phyloP scores from a whole-genome alignment of 768 basidiomycete genomes.

The Rhizopogon sp. region DNA sequence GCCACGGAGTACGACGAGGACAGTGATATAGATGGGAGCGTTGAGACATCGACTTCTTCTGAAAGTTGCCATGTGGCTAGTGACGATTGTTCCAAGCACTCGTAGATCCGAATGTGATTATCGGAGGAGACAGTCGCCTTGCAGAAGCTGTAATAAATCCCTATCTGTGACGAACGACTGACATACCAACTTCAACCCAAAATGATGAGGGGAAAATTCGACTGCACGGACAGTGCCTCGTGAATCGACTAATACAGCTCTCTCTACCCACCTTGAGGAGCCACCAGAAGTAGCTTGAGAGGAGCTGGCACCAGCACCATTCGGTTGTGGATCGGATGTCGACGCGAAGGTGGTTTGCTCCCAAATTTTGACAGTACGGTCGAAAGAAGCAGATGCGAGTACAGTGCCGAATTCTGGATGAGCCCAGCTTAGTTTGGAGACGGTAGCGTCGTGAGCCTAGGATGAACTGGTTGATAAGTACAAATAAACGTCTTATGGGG shows the following conservation, averaged over 20 bases:
- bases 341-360: slow-evolving; percentile 49
- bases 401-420: slow-evolving; percentile 90
- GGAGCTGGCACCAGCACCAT: slow-evolving; percentile 14
- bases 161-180: background rate
- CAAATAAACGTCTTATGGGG: background rate
- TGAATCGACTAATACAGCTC: slow-evolving; percentile 74
- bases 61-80: slow-evolving; percentile 70
- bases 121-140: slow-evolving; percentile 90
- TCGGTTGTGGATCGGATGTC: slow-evolving; percentile 21
- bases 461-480: background rate
- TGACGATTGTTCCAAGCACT: slow-evolving; percentile 73
- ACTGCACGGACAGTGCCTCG: slow-evolving; percentile 81
- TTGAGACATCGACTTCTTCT: slow-evolving; percentile 71
- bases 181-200: slow-evolving; percentile 83
- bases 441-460: slow-evolving; percentile 92
- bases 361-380: slow-evolving; percentile 92
- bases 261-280: slow-evolving; percentile 62
- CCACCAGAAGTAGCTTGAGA: slow-evolving; percentile 16
- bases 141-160: background rate
- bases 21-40: slow-evolving; percentile 40
- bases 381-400: slow-evolving; percentile 84
- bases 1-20: slow-evolving; percentile 49
- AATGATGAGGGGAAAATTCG: slow-evolving; percentile 83
- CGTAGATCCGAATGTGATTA: slow-evolving; percentile 83
- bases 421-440: slow-evolving; percentile 83